These are phyloP conservation scores for Pythium plurisporium DNA, from an alignment of 352 stramenopile species.

Conservation along the genomic window DNA sequence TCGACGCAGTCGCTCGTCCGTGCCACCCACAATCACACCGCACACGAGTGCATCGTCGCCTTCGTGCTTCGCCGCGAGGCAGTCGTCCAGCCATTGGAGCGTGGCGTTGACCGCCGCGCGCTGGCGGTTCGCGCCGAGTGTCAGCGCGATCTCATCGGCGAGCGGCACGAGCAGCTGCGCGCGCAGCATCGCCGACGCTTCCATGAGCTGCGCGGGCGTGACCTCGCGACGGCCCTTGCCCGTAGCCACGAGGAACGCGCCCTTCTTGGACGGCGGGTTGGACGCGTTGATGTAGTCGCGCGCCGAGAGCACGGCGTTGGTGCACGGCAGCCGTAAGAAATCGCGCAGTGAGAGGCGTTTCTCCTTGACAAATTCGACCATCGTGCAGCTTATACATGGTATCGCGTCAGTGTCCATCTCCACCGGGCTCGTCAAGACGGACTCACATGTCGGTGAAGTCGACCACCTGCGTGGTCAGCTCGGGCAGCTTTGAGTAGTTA, in stretches of 20 bases:
- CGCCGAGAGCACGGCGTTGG: conserved; percentile 55
- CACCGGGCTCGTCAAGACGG: background rate
- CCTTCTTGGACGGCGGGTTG: conserved; percentile 53
- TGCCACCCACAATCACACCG: conserved; percentile 65
- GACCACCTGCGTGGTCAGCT: conserved; percentile 55
- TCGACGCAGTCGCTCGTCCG: conserved; percentile 45
- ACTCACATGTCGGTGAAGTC: conserved; percentile 70
- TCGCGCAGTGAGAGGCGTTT: conserved; percentile 39
- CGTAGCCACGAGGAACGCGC: conserved; percentile 56
- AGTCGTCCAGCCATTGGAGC: conserved; percentile 70
- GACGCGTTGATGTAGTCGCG: conserved; percentile 63
- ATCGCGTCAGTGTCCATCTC: background rate
- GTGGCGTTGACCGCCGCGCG: conserved; percentile 55
- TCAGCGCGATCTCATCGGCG: conserved; percentile 55
- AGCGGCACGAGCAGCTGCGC: conserved; percentile 60
- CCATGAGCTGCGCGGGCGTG: conserved; percentile 54
- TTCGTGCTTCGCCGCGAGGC: conserved; percentile 27
- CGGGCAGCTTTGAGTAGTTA: conserved; percentile 54
- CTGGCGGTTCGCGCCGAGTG: conserved; percentile 64
- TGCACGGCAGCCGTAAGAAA: conserved; percentile 46
- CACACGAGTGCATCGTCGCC: conserved; percentile 31
- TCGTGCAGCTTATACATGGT: conserved; percentile 23
- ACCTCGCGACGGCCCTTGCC: conserved; percentile 43
- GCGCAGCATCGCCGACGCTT: conserved; percentile 37
- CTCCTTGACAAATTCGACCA: conserved; percentile 30